Conservation (phyloP, 1,139 yeast species). For the Kodamaea ohmeri region DNA sequence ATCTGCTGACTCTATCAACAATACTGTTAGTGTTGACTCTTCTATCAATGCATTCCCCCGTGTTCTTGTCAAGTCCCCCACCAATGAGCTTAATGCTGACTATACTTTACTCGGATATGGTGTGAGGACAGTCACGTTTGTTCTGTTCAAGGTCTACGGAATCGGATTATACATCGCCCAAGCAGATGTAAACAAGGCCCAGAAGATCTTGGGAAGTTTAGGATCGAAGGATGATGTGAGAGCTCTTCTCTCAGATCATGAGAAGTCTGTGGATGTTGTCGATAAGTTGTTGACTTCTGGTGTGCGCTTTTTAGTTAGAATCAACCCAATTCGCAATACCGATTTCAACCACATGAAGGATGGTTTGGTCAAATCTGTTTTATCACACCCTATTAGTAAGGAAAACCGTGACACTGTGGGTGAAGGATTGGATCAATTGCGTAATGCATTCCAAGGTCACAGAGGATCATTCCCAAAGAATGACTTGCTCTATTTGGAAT, state of each 20-base stretch:
- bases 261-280: constrained; percentile 47
- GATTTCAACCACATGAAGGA: constrained; percentile 87
- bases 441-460: constrained; percentile 45
- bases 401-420: constrained; percentile 35
- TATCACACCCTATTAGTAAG: constrained; percentile 52
- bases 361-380: constrained; percentile 77
- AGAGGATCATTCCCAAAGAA: constrained; percentile 67
- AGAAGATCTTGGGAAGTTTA: constrained; percentile 27
- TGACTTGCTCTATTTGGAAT: constrained; percentile 52
- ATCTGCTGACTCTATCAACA: constrained; percentile 8
- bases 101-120: constrained; percentile 73
- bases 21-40: constrained; percentile 44
- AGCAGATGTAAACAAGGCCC: constrained; percentile 50
- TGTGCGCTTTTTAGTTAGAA: constrained; percentile 64
- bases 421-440: constrained; percentile 55
- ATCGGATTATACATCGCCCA: constrained; percentile 73
- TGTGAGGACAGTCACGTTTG: constrained; percentile 75
- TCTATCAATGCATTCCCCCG: constrained; percentile 54
- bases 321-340: constrained; percentile 84
- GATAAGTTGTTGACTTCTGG: constrained; percentile 57
- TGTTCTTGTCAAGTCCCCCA: constrained; percentile 20
- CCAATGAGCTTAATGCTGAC: constrained; percentile 21
- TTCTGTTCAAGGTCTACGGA: constrained; percentile 83
- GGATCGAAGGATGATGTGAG: constrained; percentile 4
- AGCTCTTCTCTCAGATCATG: constrained; percentile 27